Evolutionary conservation across 2,329 filamentous ascomycete species (phyloP).

Genomic region (Karstenula rhodostoma): DNA sequence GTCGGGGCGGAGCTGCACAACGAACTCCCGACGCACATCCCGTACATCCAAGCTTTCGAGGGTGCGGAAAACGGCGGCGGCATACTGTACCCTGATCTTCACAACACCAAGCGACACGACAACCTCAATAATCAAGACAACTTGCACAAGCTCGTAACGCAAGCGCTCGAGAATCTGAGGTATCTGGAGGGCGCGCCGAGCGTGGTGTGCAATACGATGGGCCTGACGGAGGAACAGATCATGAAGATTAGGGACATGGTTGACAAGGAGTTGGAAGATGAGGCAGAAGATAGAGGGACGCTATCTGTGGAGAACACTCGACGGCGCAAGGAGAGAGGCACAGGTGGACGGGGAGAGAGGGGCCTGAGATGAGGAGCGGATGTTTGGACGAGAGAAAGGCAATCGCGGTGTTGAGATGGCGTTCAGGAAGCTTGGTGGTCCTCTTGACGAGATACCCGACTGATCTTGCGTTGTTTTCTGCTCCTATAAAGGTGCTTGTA

Average conservation of each 20-base stretch:
- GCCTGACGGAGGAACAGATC: slow-evolving; percentile 74
- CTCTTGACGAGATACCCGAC: slow-evolving; percentile 15
- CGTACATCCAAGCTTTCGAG: slow-evolving; percentile 84
- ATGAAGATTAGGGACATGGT: slow-evolving; percentile 70
- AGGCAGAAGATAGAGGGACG: slow-evolving; percentile 66
- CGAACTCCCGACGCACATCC: slow-evolving; percentile 79
- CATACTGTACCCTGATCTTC: slow-evolving; percentile 86
- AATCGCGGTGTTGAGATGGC: neutral
- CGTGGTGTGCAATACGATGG: slow-evolving; percentile 74
- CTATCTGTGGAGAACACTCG: slow-evolving; percentile 61
- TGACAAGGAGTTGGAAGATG: slow-evolving; percentile 72
- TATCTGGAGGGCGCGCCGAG: slow-evolving; percentile 88
- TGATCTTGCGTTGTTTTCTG: neutral
- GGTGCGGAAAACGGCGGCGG: slow-evolving; percentile 74
- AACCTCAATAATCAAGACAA: slow-evolving; percentile 84
- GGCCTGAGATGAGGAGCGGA: slow-evolving; percentile 27
- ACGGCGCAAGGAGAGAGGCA: slow-evolving; percentile 54
- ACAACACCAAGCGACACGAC: slow-evolving; percentile 73
- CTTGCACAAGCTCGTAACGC: slow-evolving; percentile 76
- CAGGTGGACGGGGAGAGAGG: slow-evolving; percentile 54
- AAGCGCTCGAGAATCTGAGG: slow-evolving; percentile 83
- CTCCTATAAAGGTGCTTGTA: too few species aligned
- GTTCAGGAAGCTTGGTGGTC: neutral
- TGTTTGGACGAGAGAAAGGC: neutral
- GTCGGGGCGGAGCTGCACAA: slow-evolving; percentile 77